These are phyloP conservation scores for Fraxinus quadrangulata DNA, from an alignment of 257 asterid genomes.

Conservation along the genomic window DNA sequence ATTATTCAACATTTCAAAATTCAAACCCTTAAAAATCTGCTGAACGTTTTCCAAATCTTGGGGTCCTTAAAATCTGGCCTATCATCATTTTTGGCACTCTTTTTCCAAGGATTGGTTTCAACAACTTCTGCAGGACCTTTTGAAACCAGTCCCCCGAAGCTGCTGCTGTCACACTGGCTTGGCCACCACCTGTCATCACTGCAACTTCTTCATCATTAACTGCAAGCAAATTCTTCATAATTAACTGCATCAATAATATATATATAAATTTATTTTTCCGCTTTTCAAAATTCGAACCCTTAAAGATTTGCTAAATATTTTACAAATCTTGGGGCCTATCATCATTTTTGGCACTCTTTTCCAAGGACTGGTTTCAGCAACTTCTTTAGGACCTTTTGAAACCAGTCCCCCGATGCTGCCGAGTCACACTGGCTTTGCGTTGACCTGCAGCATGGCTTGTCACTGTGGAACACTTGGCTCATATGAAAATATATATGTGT, in stretches of 20 bases:
- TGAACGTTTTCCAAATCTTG: slow-evolving; percentile 45
- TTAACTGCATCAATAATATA: too few relatives aligned
- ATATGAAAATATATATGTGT: too few relatives aligned
- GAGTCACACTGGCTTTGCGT: slow-evolving; percentile 4
- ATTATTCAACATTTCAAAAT: not conserved
- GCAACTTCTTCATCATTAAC: too few relatives aligned
- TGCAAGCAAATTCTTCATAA: too few relatives aligned
- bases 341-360: slow-evolving; percentile 24
- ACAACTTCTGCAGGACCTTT: slow-evolving; percentile 55
- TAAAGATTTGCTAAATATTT: too few relatives aligned
- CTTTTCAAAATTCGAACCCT: too few relatives aligned
- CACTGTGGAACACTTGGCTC: too few relatives aligned
- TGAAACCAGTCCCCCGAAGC: slow-evolving; percentile 37
- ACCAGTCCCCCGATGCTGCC: slow-evolving; percentile 23
- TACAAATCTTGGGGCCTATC: too few relatives aligned
- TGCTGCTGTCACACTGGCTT: slow-evolving; percentile 29
- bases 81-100: slow-evolving; percentile 27
- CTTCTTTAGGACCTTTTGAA: slow-evolving; percentile 62
- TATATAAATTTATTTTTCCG: too few relatives aligned
- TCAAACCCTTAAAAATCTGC: slow-evolving; percentile 60
- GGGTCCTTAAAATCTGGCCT: slow-evolving; percentile 30
- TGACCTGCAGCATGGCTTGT: not conserved
- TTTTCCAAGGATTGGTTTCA: slow-evolving; percentile 55
- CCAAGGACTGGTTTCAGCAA: slow-evolving; percentile 57
- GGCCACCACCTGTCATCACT: slow-evolving; percentile 1